Conservation (phyloP, 2,329 filamentous ascomycete species). For the Sporothrix sp. region DNA sequence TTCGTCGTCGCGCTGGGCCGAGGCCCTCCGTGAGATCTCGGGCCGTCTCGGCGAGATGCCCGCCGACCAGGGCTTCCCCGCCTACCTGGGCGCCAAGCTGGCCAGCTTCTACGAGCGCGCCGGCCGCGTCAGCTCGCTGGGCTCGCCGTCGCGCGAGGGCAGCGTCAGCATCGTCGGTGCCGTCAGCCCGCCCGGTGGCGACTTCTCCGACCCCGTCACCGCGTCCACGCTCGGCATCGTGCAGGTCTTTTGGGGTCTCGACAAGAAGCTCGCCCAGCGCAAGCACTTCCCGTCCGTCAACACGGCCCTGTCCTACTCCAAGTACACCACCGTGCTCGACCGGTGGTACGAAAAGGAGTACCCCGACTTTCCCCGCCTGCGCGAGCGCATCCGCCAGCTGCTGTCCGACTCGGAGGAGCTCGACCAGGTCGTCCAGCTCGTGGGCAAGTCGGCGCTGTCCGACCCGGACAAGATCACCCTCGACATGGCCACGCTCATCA, state of each 20-base stretch:
- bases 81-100: constrained; percentile 91
- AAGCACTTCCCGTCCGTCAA: constrained; percentile 99
- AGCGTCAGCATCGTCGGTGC: constrained; percentile 94
- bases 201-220: constrained; percentile 98
- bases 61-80: constrained; percentile 98
- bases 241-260: constrained; percentile 98
- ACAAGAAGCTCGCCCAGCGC: constrained; percentile 98
- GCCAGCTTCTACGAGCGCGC: constrained; percentile 99
- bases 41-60: constrained; percentile 99
- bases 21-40: constrained; percentile 96
- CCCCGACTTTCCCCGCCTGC: constrained; percentile 86
- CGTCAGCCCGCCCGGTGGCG: constrained; percentile 93
- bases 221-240: constrained; percentile 90
- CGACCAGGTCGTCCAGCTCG: constrained; percentile 96
- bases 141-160: constrained; percentile 78
- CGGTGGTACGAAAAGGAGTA: constrained; percentile 90
- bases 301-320: constrained; percentile 88
- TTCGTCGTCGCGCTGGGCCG: constrained; percentile 95
- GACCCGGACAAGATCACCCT: constrained; percentile 98
- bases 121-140: constrained; percentile 73
- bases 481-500: constrained; percentile 81
- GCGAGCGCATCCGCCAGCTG: constrained; percentile 88
- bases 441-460: constrained; percentile 92
- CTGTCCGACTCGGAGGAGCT: constrained; percentile 93
- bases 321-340: constrained; percentile 83